Conservation (phyloP, 1,284 basidiomycete genomes). For the Malassezia brasiliensis region DNA sequence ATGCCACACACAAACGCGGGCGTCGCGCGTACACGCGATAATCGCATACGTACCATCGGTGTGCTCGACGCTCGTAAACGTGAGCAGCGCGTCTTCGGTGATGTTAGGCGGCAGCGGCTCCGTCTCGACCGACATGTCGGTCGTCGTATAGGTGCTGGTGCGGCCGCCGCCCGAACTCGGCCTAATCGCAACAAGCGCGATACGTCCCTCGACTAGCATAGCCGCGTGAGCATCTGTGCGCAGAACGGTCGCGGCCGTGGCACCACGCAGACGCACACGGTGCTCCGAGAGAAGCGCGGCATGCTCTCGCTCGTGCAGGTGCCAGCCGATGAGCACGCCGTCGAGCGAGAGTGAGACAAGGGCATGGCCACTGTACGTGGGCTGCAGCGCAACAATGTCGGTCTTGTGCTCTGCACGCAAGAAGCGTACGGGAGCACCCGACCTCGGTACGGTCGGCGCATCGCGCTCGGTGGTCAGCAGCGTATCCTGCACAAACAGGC, state of each 20-base stretch:
- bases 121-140: background rate
- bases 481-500: slow-evolving; percentile 14
- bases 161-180: background rate
- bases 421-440: background rate
- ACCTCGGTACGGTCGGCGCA: background rate
- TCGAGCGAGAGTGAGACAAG: slow-evolving; percentile 12
- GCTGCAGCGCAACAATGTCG: slow-evolving; percentile 8
- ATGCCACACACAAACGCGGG: background rate
- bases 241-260: background rate
- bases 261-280: slow-evolving; percentile 5
- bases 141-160: background rate
- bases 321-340: slow-evolving; percentile 15
- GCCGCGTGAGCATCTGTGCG: background rate
- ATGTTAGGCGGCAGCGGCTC: background rate
- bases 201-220: background rate
- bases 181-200: background rate
- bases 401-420: slow-evolving; percentile 15
- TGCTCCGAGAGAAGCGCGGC: slow-evolving; percentile 1
- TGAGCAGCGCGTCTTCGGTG: background rate
- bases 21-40: background rate
- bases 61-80: background rate
- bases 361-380: background rate
- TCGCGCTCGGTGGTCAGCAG: background rate
- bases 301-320: background rate
- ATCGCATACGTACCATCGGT: background rate